These are phyloP conservation scores for Hordeum vulgare DNA, from an alignment of 176 grass and related monocot genomes.

Conservation along the genomic window DNA sequence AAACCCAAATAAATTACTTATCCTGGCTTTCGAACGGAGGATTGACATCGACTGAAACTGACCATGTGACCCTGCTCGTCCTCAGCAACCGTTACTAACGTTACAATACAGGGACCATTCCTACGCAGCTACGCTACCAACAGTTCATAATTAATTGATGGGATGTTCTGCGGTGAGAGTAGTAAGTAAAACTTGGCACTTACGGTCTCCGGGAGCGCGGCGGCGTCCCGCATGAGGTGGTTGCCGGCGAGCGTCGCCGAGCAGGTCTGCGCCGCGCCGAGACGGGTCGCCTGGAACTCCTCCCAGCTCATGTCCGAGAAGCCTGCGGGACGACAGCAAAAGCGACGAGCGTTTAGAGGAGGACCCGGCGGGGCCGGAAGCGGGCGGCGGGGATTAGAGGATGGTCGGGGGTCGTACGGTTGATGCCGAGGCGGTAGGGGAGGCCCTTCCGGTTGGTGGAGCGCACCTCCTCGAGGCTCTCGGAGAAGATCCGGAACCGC, in stretches of 20 bases:
- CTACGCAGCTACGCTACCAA: background rate
- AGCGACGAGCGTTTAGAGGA: background rate
- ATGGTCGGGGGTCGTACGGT: slow-evolving; percentile 42
- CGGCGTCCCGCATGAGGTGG: slow-evolving; percentile 52
- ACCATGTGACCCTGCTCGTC: background rate
- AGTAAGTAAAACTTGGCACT: background rate
- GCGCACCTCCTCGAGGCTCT: slow-evolving; percentile 71
- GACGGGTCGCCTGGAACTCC: slow-evolving; percentile 64
- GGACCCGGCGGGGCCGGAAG: background rate
- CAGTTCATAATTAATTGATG: background rate
- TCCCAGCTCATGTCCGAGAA: slow-evolving; percentile 98
- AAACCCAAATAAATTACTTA: background rate
- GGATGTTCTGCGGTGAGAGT: background rate
- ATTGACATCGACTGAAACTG: background rate
- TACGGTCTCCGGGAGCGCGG: slow-evolving; percentile 61
- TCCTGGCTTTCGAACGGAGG: background rate
- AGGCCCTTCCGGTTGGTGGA: slow-evolving; percentile 66
- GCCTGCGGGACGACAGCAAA: slow-evolving; percentile 26
- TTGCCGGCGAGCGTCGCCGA: slow-evolving; percentile 83
- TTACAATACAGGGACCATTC: no score
- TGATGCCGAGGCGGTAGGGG: slow-evolving; percentile 81
- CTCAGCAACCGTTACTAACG: background rate
- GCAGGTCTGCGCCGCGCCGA: slow-evolving; percentile 90
- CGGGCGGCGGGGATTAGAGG: background rate
- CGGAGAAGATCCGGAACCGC: slow-evolving; percentile 76